Evolutionary conservation across 2,329 filamentous ascomycete species (phyloP), one percentile per base, ranked within the genome.

Genomic region (Aspergillus nomiae): DNA sequence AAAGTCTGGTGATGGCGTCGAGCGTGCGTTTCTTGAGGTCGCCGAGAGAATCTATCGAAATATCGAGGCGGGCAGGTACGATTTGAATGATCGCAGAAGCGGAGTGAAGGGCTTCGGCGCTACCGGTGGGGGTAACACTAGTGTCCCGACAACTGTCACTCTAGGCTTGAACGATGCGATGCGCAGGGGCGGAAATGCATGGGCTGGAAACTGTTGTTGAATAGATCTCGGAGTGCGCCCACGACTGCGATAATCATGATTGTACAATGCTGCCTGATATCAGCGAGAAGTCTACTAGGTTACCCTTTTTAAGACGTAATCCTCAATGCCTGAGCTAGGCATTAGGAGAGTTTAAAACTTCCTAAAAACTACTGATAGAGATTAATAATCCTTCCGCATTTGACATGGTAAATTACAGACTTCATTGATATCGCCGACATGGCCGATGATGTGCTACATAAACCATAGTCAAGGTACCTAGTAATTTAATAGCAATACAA

Each of bases 1-100:
- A 56, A 99, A 98, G 84, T 96, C 90, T 65, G 95, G 95, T 58
- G 92, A 96, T 75, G 92, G 92, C 57, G 95, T 99, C 41, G 95
- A 99, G 78, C 87, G 89, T 69, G 95, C 95, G 2, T 99, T 99
- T 73, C 86, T 96, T 74, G 89, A 95, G 73, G 94, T 98, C 16
- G 93, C 95, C 24, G 93, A 97, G 82, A 86, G 94, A 77, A 98
- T 99, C 82, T 96, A 96, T 76, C 89, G 94, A 76, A 98, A 98
- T 73, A 97, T 99, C 66, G 92, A 97, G 82, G 92, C 92, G 1
- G 95, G 95, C 12, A 92, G 89, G 76, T 98, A 98, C 76, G 94
- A 99, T 79, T 82, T 98, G 69, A 96, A 97, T 75, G 94, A 98
- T 78, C 86, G 94, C 73, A 87, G 94, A 74, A 94, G 91, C 65